Percentiles rank a stretch among this genome's conserved stretches.
These are phyloP conservation scores for Xylaria cubensis DNA, from an alignment of 495 filamentous ascomycete genomes.

Conservation along the genomic window DNA sequence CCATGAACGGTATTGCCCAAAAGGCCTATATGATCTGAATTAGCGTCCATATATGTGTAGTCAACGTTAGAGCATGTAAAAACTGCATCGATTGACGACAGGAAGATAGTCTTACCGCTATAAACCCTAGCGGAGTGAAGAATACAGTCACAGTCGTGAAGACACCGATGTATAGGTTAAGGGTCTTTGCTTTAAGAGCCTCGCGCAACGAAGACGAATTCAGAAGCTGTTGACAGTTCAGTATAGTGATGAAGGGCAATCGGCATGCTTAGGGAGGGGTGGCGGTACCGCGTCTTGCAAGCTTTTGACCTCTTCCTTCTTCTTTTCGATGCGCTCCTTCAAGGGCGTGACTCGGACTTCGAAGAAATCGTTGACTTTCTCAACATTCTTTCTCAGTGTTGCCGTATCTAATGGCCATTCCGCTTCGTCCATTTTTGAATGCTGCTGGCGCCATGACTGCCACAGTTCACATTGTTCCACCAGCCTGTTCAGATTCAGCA, in stretches of 20 bases:
- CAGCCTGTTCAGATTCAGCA: background rate
- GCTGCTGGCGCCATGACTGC: conserved; percentile 1
- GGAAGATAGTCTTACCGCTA: background rate
- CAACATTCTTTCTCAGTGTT: background rate
- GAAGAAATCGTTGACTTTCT: background rate
- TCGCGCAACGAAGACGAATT: conserved; percentile 4
- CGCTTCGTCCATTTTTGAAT: background rate
- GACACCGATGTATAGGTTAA: background rate
- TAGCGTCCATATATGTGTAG: background rate
- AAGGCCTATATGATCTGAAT: background rate
- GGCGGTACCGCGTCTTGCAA: background rate
- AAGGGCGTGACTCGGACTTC: background rate
- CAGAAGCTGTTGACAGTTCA: background rate
- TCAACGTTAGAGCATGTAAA: background rate
- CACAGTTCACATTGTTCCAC: conserved; percentile 1
- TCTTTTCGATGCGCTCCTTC: conserved; percentile 10
- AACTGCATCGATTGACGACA: background rate
- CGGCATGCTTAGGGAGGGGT: background rate
- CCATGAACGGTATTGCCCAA: conserved; percentile 1
- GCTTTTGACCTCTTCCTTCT: conserved; percentile 1
- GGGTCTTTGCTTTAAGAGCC: conserved; percentile 3
- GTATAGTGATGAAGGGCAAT: background rate
- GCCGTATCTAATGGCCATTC: background rate
- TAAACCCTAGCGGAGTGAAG: conserved; percentile 1
- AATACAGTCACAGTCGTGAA: conserved; percentile 1